These are phyloP conservation scores for Ascocoryne sarcoides DNA, from an alignment of 2,329 filamentous ascomycete genomes.

Conservation along the genomic window DNA sequence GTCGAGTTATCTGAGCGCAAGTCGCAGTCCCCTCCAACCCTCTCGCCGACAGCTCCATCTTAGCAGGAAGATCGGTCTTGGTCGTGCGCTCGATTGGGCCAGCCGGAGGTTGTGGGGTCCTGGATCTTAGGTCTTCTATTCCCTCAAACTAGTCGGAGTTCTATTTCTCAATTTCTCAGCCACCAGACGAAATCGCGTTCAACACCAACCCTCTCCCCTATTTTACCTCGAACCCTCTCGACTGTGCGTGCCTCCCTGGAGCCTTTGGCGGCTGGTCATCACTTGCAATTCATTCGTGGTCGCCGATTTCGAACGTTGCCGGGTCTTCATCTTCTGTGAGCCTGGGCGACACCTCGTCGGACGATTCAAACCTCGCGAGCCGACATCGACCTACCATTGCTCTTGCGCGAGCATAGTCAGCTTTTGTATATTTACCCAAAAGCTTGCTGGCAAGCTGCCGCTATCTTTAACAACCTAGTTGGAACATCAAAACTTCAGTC, in stretches of 20 bases:
- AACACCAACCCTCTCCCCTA: too few relatives aligned
- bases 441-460: conserved; percentile 26
- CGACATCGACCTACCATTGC: conserved; percentile 3
- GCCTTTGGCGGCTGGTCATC: too few relatives aligned
- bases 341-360: conserved; percentile 4
- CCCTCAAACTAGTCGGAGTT: too few relatives aligned
- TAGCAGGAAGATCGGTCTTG: too few relatives aligned
- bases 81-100: conserved; percentile 20
- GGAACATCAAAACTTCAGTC: too few relatives aligned
- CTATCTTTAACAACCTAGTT: conserved; percentile 4
- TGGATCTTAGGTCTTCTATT: too few relatives aligned
- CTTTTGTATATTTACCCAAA: conserved; percentile 7
- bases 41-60: too few relatives aligned
- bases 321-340: neutral
- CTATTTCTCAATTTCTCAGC: too few relatives aligned
- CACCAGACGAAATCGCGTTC: too few relatives aligned
- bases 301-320: neutral
- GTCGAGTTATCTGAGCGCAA: conserved; percentile 16
- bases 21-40: conserved; percentile 6
- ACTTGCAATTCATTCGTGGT: neutral
- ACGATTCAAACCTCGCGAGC: conserved; percentile 5
- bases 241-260: too few relatives aligned
- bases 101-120: conserved; percentile 13
- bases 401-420: conserved; percentile 13
- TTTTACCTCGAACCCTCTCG: too few relatives aligned